Evolutionary conservation across 768 basidiomycete species (phyloP).

Genomic region (Leccinum rimulosum): DNA sequence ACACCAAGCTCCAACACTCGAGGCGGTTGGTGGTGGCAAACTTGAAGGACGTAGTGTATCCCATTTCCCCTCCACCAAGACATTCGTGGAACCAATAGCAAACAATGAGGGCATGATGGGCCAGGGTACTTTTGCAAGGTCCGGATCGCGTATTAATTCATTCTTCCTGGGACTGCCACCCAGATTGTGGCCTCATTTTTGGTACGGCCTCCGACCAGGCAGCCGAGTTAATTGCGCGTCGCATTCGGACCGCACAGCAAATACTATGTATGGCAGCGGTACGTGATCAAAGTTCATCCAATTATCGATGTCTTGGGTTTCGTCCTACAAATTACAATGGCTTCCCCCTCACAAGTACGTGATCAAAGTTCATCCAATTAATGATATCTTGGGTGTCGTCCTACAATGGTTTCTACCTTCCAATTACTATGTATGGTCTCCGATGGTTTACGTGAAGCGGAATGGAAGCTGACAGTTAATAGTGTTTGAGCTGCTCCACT

Average conservation of each 20-base stretch:
- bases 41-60: background rate
- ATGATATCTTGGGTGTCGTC: background rate
- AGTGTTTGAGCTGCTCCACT: background rate
- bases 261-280: background rate
- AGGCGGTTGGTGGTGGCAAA: background rate
- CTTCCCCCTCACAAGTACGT: background rate
- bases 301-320: background rate
- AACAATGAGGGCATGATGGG: background rate
- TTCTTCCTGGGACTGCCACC: slow-evolving; percentile 1
- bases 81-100: background rate
- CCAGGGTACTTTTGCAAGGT: background rate
- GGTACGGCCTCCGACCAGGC: slow-evolving; percentile 1
- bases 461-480: background rate
- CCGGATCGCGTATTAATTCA: slow-evolving; percentile 2
- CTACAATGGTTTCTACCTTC: background rate
- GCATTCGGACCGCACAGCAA: background rate
- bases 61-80: background rate
- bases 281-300: background rate
- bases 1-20: background rate
- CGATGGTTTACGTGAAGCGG: background rate
- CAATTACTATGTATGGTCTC: background rate
- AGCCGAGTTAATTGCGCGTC: background rate
- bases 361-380: background rate
- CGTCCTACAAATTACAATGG: background rate
- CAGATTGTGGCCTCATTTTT: background rate